Percentiles rank a stretch among this genome's conserved stretches.
These are phyloP conservation scores for Dactylonectria macrodidyma DNA, from an alignment of 2,329 filamentous ascomycete genomes.

Conservation along the genomic window DNA sequence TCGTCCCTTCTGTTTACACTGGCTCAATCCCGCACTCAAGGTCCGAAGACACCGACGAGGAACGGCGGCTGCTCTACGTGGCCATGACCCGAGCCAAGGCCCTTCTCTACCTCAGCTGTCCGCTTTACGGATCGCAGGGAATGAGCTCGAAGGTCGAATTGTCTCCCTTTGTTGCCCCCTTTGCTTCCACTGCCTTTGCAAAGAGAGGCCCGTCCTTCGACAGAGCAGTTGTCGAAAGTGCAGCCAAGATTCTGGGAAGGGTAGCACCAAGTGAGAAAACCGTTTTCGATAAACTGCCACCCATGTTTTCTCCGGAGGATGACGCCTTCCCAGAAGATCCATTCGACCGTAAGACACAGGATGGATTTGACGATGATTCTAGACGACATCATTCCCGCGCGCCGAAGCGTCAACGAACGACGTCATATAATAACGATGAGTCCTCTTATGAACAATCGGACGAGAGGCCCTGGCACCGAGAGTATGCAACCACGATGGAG, in stretches of 20 bases:
- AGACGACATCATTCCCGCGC: conserved; percentile 41
- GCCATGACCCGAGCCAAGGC: conserved; percentile 96
- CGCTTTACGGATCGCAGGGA: conserved; percentile 75
- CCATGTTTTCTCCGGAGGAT: conserved; percentile 74
- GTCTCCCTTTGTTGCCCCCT: conserved; percentile 79
- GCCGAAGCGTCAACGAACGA: conserved; percentile 50
- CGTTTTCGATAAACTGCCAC: conserved; percentile 68
- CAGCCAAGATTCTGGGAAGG: conserved; percentile 80
- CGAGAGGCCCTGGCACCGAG: conserved; percentile 58
- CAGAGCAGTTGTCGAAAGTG: conserved; percentile 71
- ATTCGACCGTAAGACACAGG: conserved; percentile 54
- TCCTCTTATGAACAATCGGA: conserved; percentile 31
- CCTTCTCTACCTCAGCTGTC: conserved; percentile 88
- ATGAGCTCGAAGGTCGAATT: conserved; percentile 72
- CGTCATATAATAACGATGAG: conserved; percentile 21
- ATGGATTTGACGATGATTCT: conserved; percentile 36
- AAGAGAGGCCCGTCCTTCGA: conserved; percentile 80
- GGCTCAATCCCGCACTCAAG: conserved; percentile 92
- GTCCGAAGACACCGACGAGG: conserved; percentile 88
- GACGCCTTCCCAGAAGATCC: conserved; percentile 78
- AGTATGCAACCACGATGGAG: conserved; percentile 75
- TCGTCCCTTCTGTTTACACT: conserved; percentile 90
- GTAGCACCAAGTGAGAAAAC: conserved; percentile 68
- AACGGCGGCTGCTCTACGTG: conserved; percentile 91
- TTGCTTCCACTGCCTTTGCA: conserved; percentile 59